These are phyloP conservation scores for Lithohypha guttulata DNA, from an alignment of 2,329 filamentous ascomycete species.

Conservation along the genomic window DNA sequence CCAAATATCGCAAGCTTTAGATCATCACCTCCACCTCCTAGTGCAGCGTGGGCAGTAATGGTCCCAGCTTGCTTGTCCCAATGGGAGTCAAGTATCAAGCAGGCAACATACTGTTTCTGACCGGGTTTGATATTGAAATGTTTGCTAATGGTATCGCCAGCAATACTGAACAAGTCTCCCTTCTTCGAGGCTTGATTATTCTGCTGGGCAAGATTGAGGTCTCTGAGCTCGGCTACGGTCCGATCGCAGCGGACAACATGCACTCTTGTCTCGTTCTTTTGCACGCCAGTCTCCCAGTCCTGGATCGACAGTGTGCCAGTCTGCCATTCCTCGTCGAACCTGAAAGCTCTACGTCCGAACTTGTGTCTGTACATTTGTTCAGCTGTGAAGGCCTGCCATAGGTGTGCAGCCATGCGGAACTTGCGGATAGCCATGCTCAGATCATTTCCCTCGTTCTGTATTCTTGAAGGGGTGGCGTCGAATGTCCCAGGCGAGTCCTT, in stretches of 20 bases:
- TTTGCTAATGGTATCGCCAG: slow-evolving; percentile 62
- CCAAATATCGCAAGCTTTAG: slow-evolving; percentile 82
- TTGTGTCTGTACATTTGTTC: slow-evolving; percentile 92
- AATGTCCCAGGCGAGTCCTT: slow-evolving; percentile 81
- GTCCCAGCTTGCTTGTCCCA: slow-evolving; percentile 66
- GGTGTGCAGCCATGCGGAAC: slow-evolving; percentile 86
- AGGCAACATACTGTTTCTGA: slow-evolving; percentile 80
- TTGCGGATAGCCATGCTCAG: slow-evolving; percentile 74
- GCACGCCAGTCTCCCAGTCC: slow-evolving; percentile 58
- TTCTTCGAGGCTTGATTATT: slow-evolving; percentile 57
- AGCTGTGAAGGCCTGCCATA: slow-evolving; percentile 94
- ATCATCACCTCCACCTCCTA: slow-evolving; percentile 60
- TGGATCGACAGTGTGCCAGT: slow-evolving; percentile 66
- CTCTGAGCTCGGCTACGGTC: slow-evolving; percentile 72
- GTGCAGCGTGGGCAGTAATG: slow-evolving; percentile 69
- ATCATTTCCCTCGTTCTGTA: slow-evolving; percentile 69
- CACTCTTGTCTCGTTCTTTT: slow-evolving; percentile 84
- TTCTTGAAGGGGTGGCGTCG: slow-evolving; percentile 66
- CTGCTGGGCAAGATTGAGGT: slow-evolving; percentile 69
- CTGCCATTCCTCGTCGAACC: slow-evolving; percentile 93
- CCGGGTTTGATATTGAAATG: slow-evolving; percentile 65
- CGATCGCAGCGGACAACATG: slow-evolving; percentile 75
- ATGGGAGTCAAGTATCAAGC: slow-evolving; percentile 74
- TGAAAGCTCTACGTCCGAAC: slow-evolving; percentile 73
- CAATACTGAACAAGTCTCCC: slow-evolving; percentile 65